Evolutionary conservation across 1,284 basidiomycete species (phyloP).

Genomic region (Sporisorium reilianum): DNA sequence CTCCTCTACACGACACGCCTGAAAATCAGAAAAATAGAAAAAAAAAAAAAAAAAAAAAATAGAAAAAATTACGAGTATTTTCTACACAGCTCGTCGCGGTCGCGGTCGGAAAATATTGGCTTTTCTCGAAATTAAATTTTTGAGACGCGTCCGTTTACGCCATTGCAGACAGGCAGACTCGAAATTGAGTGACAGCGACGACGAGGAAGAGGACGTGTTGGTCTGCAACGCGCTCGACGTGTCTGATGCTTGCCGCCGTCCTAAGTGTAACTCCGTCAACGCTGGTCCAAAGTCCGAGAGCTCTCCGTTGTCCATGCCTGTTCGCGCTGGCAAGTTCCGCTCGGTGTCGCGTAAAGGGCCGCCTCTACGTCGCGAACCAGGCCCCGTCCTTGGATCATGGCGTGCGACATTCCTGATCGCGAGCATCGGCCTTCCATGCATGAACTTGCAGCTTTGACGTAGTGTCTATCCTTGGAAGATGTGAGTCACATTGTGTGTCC

Average conservation of each 20-base stretch:
- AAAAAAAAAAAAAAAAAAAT: neutral
- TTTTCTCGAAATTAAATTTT: neutral
- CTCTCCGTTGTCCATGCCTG: neutral
- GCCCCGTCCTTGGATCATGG: neutral
- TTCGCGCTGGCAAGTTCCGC: conserved; percentile 4
- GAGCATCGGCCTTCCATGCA: conserved; percentile 11
- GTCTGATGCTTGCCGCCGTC: conserved; percentile 15
- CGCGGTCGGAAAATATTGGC: neutral
- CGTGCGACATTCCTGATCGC: conserved; percentile 22
- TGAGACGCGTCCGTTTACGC: conserved; percentile 31
- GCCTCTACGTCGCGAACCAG: too few species aligned
- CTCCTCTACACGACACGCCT: conserved; percentile 47
- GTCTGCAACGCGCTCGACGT: conserved; percentile 15
- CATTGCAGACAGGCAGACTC: neutral
- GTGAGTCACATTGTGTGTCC: too few species aligned
- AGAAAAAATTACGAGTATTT: too few species aligned
- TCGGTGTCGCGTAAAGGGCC: conserved; percentile 18
- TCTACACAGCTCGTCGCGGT: conserved; percentile 8
- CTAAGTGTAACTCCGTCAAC: conserved; percentile 7
- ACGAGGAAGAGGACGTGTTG: too few species aligned
- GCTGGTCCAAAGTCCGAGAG: neutral
- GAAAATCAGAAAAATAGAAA: neutral
- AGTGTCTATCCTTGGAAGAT: too few species aligned
- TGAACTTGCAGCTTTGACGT: conserved; percentile 17
- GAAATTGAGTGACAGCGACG: neutral